A percentile compares a stretch with the other conserved stretches of the same genome.
These are phyloP conservation scores for Scedosporium boydii DNA, from an alignment of 2,329 filamentous ascomycete species.

Conservation along the genomic window DNA sequence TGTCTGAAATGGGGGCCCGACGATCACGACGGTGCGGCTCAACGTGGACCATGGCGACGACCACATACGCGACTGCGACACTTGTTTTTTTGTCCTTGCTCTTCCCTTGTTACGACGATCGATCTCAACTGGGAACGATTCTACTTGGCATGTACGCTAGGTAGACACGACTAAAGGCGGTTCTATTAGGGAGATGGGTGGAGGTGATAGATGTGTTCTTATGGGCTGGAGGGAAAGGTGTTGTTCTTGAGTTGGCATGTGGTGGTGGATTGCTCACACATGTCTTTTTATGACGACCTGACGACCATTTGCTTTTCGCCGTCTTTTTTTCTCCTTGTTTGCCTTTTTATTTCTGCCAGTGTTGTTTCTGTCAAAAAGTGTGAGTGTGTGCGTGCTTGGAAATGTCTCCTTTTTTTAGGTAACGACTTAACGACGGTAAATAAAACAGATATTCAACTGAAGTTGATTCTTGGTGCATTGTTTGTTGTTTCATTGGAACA, in stretches of 20 bases:
- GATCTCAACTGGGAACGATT: conserved; percentile 6
- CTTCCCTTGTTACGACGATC: background rate
- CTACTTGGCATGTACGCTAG: conserved; percentile 12
- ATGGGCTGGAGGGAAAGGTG: background rate
- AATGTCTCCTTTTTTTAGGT: conserved; percentile 24
- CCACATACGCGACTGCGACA: conserved; percentile 2
- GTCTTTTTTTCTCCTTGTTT: background rate
- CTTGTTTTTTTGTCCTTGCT: background rate
- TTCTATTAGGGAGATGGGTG: background rate
- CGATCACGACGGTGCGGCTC: background rate
- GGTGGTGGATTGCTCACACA: conserved; percentile 12
- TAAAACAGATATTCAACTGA: conserved; percentile 17
- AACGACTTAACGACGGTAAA: conserved; percentile 31
- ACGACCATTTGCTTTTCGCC: conserved; percentile 16
- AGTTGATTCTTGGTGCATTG: background rate
- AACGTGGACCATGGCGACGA: conserved; percentile 1
- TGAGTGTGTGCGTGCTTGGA: conserved; percentile 13
- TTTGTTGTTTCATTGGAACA: no score
- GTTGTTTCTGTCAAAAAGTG: conserved; percentile 20
- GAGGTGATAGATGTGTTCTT: conserved; percentile 7
- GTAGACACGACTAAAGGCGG: conserved; percentile 13
- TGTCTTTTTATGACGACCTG: conserved; percentile 24
- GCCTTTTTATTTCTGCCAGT: conserved; percentile 12
- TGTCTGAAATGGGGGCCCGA: background rate
- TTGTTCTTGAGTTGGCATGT: background rate